These are phyloP conservation scores for Metschnikowia drakensbergensis DNA, from an alignment of 805 yeast genomes.

Conservation along the genomic window DNA sequence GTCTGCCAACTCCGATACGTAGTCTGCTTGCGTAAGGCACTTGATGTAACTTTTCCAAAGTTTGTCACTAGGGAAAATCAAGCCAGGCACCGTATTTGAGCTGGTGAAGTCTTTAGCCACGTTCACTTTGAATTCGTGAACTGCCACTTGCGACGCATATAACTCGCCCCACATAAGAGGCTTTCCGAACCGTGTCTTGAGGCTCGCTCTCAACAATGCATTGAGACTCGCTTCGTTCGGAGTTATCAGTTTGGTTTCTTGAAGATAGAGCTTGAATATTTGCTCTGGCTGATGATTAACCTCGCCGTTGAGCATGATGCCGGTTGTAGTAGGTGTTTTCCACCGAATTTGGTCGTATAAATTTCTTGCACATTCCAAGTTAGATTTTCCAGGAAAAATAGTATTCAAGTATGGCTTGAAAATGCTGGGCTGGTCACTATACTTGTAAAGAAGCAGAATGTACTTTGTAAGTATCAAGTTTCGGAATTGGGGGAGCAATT, in stretches of 20 bases:
- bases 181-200: slow-evolving; percentile 17
- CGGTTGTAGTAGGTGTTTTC: slow-evolving; percentile 28
- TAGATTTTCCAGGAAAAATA: slow-evolving; percentile 8
- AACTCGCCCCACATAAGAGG: slow-evolving; percentile 45
- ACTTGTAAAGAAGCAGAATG: slow-evolving; percentile 18
- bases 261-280: slow-evolving; percentile 27
- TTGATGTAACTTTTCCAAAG: slow-evolving; percentile 53
- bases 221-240: slow-evolving; percentile 33
- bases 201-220: slow-evolving; percentile 50
- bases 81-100: not conserved
- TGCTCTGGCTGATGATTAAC: slow-evolving; percentile 25
- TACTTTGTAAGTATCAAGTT: slow-evolving; percentile 28
- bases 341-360: slow-evolving; percentile 21
- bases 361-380: slow-evolving; percentile 25
- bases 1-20: slow-evolving; percentile 46
- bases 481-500: slow-evolving; percentile 15
- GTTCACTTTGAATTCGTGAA: slow-evolving; percentile 52
- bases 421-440: slow-evolving; percentile 13
- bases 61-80: slow-evolving; percentile 25
- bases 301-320: slow-evolving; percentile 38
- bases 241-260: slow-evolving; percentile 19
- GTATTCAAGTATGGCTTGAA: slow-evolving; percentile 14
- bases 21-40: slow-evolving; percentile 45
- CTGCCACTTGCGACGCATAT: slow-evolving; percentile 58
- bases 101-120: slow-evolving; percentile 13